Base-by-base conservation (phyloP, 768 basidiomycete species). In the Cubamyces sp. region DNA sequence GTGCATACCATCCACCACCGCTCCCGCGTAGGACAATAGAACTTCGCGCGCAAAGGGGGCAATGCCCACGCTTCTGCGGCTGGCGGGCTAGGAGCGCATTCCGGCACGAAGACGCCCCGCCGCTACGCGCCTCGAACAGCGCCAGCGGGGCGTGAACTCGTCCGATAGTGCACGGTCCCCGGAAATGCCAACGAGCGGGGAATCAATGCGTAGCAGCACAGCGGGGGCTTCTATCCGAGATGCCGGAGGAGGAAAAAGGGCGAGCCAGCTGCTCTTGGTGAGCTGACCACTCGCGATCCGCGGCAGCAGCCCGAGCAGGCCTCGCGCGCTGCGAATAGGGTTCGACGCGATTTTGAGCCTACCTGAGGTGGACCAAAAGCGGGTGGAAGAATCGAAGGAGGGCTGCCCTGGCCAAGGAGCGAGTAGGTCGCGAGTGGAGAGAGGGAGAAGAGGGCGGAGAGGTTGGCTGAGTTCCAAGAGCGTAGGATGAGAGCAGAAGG, bases 111-210 rank as follows among this genome's bases (percentile, higher is more conserved):
- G 11, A 39, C 42, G 14, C 34, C 23, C 21, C 34, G 34, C 34
- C 47, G 37, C 18, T 21, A n/a, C 56, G 23, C 19, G 46, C 34
- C 23, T 26, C 40, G 25, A 9, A 42, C 52, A 19, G 55, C 34
- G 34, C 9, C 34, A 39, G 60, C 25, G 34, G 52, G 40, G 60
- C 16, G 34, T 18, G 47, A 49, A 39, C 16, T 30, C 26, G 54
- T 48, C 61, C 61, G 61, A 57, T 56, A 56, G 43, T 52, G 54
- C 54, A 57, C 54, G 61, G 61, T 51, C 48, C 61, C 61, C 49
- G 54, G 23, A 25, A 16, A 26, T 25, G 54, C 43, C 48, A 42
- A 23, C 28, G 14, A 9, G 28, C 41, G 41, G 54, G 49, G 49
- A 39, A 45, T 49, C 41, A 52, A 43, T 23, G 56, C 34, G 34